A percentile compares a stretch with the other conserved stretches of the same genome.
Evolutionary conservation across 2,329 filamentous ascomycete genomes (phyloP).

Genomic region (Diaporthe australafricana): DNA sequence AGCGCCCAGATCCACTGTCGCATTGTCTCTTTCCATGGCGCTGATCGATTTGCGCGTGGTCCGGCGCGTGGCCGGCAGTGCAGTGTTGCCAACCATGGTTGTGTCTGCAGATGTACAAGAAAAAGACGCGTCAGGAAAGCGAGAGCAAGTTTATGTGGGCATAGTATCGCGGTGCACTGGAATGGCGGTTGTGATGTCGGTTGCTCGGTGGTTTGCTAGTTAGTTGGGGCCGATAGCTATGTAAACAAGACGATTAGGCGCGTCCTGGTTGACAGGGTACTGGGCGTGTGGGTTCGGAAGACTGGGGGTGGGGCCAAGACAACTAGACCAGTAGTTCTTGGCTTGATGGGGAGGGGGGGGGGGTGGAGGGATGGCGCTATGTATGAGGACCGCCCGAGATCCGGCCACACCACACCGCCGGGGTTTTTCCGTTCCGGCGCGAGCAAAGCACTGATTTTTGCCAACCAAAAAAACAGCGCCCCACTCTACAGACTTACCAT

Average conservation of each 20-base stretch:
- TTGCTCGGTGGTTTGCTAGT: constrained; percentile 25
- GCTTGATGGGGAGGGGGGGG: neutral
- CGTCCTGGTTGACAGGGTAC: constrained; percentile 24
- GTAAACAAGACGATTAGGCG: constrained; percentile 31
- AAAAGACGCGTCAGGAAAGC: constrained; percentile 3
- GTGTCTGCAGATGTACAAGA: neutral
- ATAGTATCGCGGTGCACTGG: constrained; percentile 17
- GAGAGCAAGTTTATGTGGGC: constrained; percentile 22
- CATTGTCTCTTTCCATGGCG: constrained; percentile 80
- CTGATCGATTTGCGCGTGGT: constrained; percentile 78
- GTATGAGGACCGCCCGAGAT: no score
- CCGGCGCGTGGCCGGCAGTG: constrained; percentile 67
- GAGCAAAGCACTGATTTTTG: constrained; percentile 25
- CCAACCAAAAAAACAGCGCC: constrained; percentile 26
- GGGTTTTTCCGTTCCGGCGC: constrained; percentile 23
- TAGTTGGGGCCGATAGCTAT: constrained; percentile 7
- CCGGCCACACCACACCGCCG: no score
- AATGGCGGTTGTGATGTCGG: constrained; percentile 11
- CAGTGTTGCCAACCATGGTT: constrained; percentile 51
- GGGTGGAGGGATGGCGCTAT: no score
- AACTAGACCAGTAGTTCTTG: no score
- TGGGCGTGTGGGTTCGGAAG: neutral
- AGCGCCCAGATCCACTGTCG: constrained; percentile 73
- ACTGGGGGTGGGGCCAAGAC: neutral
- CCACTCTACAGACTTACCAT: constrained; percentile 33